Evolutionary conservation across 805 yeast genomes (phyloP).

Genomic region (Metschnikowia similis): DNA sequence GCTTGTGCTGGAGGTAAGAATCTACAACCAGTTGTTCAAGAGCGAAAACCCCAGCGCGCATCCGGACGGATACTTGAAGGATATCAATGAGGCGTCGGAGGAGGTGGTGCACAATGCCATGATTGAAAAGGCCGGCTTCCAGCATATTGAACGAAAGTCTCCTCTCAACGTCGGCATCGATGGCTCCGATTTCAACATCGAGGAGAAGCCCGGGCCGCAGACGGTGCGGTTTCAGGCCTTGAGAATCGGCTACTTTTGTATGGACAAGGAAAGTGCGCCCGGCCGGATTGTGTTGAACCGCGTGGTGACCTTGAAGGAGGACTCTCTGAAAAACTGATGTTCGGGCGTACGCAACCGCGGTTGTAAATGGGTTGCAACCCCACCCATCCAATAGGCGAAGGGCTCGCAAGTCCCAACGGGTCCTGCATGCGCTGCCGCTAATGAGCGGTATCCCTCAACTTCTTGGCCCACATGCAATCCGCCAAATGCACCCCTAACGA

Average conservation of each 20-base stretch:
- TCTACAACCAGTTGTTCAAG: constrained; percentile 81
- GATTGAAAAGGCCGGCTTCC: constrained; percentile 68
- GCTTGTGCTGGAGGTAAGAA: constrained; percentile 68
- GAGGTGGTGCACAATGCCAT: constrained; percentile 59
- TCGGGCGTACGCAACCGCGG: no score
- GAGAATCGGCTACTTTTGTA: constrained; percentile 92
- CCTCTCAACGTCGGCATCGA: constrained; percentile 69
- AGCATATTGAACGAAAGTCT: constrained; percentile 59
- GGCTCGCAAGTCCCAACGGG: no score
- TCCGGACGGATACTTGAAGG: constrained; percentile 85
- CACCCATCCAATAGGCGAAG: no score
- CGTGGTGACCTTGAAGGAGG: constrained; percentile 90
- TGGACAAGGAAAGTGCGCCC: constrained; percentile 70
- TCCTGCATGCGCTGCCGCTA: neutral
- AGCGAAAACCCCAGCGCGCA: constrained; percentile 87
- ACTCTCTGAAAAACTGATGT: constrained; percentile 43
- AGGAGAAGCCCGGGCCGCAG: constrained; percentile 42
- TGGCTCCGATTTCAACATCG: constrained; percentile 62
- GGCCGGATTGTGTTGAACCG: constrained; percentile 71
- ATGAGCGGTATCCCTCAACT: constrained; percentile 4
- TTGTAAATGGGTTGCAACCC: no score
- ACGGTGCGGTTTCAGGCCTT: constrained; percentile 91
- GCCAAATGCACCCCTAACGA: constrained; percentile 3
- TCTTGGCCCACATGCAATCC: constrained; percentile 2
- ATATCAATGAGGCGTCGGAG: constrained; percentile 78